Evolutionary conservation across 108 stramenopile genomes (phyloP), one percentile per base, ranked within the genome.

Genomic region (Seminavis robusta): DNA sequence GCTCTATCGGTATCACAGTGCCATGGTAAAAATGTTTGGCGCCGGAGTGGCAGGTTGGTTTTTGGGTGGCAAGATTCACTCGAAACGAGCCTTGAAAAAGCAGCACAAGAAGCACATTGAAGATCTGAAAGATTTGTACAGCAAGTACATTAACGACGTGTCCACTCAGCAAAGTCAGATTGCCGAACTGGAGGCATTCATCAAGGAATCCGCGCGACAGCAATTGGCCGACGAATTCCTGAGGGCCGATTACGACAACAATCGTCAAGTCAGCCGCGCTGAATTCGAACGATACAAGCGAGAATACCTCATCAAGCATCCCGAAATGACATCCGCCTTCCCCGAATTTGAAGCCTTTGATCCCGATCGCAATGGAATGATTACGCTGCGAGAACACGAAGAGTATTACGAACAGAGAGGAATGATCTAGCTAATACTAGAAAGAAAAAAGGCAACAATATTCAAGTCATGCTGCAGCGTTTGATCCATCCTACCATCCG

Each of bases 281-380:
- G 64, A 65, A 43, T 65, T 65, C 28, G 51, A 65, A 25, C 26
- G 17, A 33, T 65, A 65, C 47, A 65, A 65, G 56, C 13, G 20
- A 20, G 17, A 65, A 10, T 65, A 65, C 33, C 28, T 65, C 19
- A 33, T 42, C 19, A 56, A 57, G 33, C 54, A 65, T 56, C 64
- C 64, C 47, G 64, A 65, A 33, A 53, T 53, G 0, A 34, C 37
- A 8, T 24, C 40, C 24, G 16, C 15, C 19, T 65, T 65, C 25
- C 64, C 64, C n/a, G 25, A 20, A 31, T 65, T 65, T 47, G 64
- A 65, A 31, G 64, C 56, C 20, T 65, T 65, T 65, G 64, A 65
- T 49, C 64, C 64, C 34, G 64, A 65, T 33, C 51, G 42, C 34
- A 65, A 65, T 56, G 64, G 64, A 29, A 34, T 65, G 46, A 53